A percentile compares a stretch with the other conserved stretches of the same genome.
Conservation (phyloP, 2,329 filamentous ascomycete species). For the Talaromyces sp. region DNA sequence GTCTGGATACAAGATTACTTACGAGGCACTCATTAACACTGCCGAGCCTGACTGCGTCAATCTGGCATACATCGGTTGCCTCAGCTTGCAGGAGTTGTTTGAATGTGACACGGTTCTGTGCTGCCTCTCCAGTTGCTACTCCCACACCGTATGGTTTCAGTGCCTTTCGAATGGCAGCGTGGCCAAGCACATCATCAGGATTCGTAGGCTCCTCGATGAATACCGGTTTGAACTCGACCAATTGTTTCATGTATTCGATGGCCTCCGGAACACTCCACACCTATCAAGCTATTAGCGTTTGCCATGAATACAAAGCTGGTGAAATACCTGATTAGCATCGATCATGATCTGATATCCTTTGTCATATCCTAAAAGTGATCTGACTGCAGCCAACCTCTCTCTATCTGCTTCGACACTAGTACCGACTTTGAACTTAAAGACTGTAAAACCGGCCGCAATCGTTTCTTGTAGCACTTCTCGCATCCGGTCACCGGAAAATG, state of each 20-base stretch:
- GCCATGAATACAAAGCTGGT: neutral
- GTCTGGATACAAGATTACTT: slow-evolving; percentile 24
- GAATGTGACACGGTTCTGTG: slow-evolving; percentile 90
- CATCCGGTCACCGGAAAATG: slow-evolving; percentile 86
- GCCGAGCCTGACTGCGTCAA: slow-evolving; percentile 84
- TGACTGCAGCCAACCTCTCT: slow-evolving; percentile 67
- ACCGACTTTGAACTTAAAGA: slow-evolving; percentile 92
- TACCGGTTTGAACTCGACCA: slow-evolving; percentile 76
- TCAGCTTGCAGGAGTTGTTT: slow-evolving; percentile 81
- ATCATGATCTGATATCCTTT: slow-evolving; percentile 83
- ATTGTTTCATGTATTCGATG: slow-evolving; percentile 78
- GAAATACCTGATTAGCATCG: slow-evolving; percentile 75
- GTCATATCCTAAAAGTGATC: slow-evolving; percentile 78
- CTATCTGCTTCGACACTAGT: slow-evolving; percentile 69
- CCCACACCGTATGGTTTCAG: slow-evolving; percentile 63
- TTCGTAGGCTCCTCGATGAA: slow-evolving; percentile 93
- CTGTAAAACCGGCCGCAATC: slow-evolving; percentile 70
- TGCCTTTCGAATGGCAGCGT: slow-evolving; percentile 79
- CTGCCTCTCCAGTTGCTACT: slow-evolving; percentile 91
- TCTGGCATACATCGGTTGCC: slow-evolving; percentile 83
- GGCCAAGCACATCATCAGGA: slow-evolving; percentile 84
- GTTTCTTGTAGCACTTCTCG: slow-evolving; percentile 70
- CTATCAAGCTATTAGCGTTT: slow-evolving; percentile 28
- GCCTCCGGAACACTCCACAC: slow-evolving; percentile 88
- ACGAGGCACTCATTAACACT: slow-evolving; percentile 83